Evolutionary conservation across 148 eudicot genomes (phyloP), one percentile per base, ranked within the genome.

Genomic region (Rhododendron vialii): DNA sequence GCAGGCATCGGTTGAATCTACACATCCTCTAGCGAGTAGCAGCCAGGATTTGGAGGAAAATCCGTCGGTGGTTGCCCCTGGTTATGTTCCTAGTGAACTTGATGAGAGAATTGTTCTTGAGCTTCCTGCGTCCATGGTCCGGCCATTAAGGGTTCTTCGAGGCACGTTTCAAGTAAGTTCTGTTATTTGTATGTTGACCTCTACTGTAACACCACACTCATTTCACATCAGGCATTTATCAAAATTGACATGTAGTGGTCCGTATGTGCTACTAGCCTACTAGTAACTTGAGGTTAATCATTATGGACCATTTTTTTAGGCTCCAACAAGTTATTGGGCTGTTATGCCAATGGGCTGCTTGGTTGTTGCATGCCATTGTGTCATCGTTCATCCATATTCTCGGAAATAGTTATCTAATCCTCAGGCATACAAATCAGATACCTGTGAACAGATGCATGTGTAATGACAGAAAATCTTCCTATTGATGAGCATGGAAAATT

Each of bases 91-190:
- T 65, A 92, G 94, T 84, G 98, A 94, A 88, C 92, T 88, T 59
- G 95, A 95, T 92, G 99, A 98, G 89, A 93, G 96, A 90, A 95
- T 98, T 86, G 88, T 95, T 87, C 93, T 95, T 91, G 99, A 98
- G 91, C 93, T 98, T 86, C 95, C 96, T 57, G 92, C 98, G 38
- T 93, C 98, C 35, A 95, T 98, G 95, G 96, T 95, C 89, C 92
- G 92, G 88, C 98, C 98, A 53, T 89, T 98, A 65, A 93, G 90
- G 89, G 93, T 98, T 90, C 91, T 92, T 47, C 92, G 88, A 83
- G 99, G 99, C 91, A 98, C 92, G 61, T 94, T 98, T 85, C 99
- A 98, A 90, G 99, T 95, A 92, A 93, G 99, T 91, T 78, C 43
- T 59, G 67, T 77, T 78, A 22, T 53, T 79, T 61, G 51, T 50